These are phyloP conservation scores for Cymbidium sinense DNA, from an alignment of 106 monocot genomes.

Conservation along the genomic window DNA sequence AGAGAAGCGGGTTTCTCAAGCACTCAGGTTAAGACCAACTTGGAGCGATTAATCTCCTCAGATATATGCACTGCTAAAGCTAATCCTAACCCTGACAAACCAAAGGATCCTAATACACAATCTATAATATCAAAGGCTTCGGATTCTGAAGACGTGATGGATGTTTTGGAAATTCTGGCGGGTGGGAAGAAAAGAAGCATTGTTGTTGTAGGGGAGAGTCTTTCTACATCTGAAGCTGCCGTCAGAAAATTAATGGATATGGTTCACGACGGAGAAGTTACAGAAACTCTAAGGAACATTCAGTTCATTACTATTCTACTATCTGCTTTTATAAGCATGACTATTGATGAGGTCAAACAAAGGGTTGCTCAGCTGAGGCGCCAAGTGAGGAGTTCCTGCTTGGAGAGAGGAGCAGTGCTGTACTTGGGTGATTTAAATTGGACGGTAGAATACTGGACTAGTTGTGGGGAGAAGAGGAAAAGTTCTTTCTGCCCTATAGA, in stretches of 20 bases:
- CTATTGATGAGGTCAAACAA: conserved; percentile 68
- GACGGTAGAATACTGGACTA: conserved; percentile 52
- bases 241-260: conserved; percentile 60
- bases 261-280: conserved; percentile 38
- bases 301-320: conserved; percentile 60
- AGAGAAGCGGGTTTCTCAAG: conserved; percentile 72
- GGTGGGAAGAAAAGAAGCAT: conserved; percentile 36
- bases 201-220: conserved; percentile 61
- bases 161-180: conserved; percentile 37
- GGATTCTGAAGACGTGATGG: conserved; percentile 42
- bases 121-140: neutral
- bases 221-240: conserved; percentile 31
- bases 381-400: conserved; percentile 42
- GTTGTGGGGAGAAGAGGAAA: conserved; percentile 20
- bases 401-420: conserved; percentile 40
- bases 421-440: conserved; percentile 65
- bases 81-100: neutral
- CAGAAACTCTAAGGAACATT: conserved; percentile 31
- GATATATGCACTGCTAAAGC: conserved; percentile 4
- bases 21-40: conserved; percentile 59
- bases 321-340: conserved; percentile 35
- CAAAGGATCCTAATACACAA: neutral
- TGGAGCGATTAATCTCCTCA: conserved; percentile 46
- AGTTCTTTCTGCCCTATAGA: conserved; percentile 50
- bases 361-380: conserved; percentile 55